These are phyloP conservation scores for Paraconiothyrium sp. DNA, from an alignment of 2,329 filamentous ascomycete genomes.

Conservation along the genomic window DNA sequence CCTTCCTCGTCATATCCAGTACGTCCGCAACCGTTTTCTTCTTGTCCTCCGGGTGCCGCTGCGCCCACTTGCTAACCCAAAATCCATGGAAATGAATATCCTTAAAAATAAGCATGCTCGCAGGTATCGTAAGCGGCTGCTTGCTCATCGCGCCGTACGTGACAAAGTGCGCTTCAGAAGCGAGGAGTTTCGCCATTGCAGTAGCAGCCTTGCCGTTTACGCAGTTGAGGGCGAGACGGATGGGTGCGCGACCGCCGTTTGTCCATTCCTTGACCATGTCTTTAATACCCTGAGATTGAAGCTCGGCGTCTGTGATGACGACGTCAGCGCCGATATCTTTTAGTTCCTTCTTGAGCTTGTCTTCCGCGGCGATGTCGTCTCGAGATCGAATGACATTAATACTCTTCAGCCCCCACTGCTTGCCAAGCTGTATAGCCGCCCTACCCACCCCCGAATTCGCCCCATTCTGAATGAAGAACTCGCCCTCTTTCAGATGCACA, in stretches of 20 bases:
- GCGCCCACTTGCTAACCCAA: constrained; percentile 92
- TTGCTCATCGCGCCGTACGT: constrained; percentile 97
- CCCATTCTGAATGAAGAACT: constrained; percentile 98
- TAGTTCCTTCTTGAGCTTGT: constrained; percentile 70
- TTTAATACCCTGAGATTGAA: constrained; percentile 70
- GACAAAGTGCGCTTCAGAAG: constrained; percentile 75
- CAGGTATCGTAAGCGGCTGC: constrained; percentile 82
- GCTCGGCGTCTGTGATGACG: constrained; percentile 70
- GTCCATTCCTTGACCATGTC: constrained; percentile 72
- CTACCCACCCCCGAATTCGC: constrained; percentile 94
- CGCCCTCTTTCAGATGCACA: constrained; percentile 71
- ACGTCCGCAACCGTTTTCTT: constrained; percentile 85
- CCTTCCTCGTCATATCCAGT: constrained; percentile 75
- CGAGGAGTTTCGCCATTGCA: constrained; percentile 77
- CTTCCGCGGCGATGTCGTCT: constrained; percentile 75
- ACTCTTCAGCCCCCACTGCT: constrained; percentile 86
- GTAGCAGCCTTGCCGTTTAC: constrained; percentile 89
- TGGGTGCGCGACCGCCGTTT: constrained; percentile 72
- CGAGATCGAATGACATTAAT: constrained; percentile 88
- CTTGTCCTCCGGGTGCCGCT: constrained; percentile 77
- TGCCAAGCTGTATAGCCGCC: constrained; percentile 87
- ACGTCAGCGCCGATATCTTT: constrained; percentile 68
- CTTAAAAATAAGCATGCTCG: constrained; percentile 91
- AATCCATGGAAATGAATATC: constrained; percentile 90
- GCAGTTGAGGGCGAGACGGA: constrained; percentile 88